phyloP scores from a whole-genome alignment of 192 early-diverging fungal genomes.

The Dissophora globulifera region DNA sequence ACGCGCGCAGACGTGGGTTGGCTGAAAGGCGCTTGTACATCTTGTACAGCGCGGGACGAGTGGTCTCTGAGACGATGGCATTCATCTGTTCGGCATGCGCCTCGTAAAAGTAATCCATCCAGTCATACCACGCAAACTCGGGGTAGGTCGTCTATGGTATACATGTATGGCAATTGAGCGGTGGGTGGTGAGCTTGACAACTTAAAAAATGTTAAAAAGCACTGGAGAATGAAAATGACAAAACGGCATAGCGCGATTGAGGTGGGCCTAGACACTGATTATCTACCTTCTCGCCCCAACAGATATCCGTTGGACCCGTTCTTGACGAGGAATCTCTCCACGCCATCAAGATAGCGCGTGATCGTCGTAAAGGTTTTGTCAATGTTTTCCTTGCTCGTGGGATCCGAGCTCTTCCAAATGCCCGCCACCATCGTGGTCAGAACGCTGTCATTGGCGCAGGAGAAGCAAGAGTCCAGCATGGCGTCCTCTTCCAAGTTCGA shows the following conservation, averaged over 20 bases:
- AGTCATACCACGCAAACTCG: slow-evolving; percentile 40
- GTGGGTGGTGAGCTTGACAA: background rate
- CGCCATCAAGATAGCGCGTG: slow-evolving; percentile 23
- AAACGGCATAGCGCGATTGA: no score
- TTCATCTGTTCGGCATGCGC: slow-evolving; percentile 31
- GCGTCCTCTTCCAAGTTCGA: slow-evolving; percentile 25
- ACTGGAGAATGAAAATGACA: no score
- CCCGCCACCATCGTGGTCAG: slow-evolving; percentile 14
- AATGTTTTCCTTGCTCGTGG: slow-evolving; percentile 12
- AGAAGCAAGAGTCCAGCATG: slow-evolving; percentile 22
- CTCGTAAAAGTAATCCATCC: slow-evolving; percentile 17
- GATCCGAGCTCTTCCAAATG: slow-evolving; percentile 26
- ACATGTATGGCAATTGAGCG: background rate
- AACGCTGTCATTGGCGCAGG: slow-evolving; percentile 15
- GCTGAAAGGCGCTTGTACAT: slow-evolving; percentile 23
- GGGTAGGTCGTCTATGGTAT: slow-evolving; percentile 31
- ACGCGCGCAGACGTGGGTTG: slow-evolving; percentile 37
- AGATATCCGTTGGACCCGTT: slow-evolving; percentile 49
- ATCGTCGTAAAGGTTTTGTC: slow-evolving; percentile 19
- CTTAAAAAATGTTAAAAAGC: background rate
- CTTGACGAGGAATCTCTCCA: slow-evolving; percentile 25
- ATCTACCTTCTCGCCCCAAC: slow-evolving; percentile 32
- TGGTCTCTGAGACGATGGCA: slow-evolving; percentile 19
- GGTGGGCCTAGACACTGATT: background rate
- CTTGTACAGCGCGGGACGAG: slow-evolving; percentile 29